Evolutionary conservation across 345 rosid species (phyloP), one percentile per base, ranked within the genome.

Genomic region (Aurinia saxatilis): DNA sequence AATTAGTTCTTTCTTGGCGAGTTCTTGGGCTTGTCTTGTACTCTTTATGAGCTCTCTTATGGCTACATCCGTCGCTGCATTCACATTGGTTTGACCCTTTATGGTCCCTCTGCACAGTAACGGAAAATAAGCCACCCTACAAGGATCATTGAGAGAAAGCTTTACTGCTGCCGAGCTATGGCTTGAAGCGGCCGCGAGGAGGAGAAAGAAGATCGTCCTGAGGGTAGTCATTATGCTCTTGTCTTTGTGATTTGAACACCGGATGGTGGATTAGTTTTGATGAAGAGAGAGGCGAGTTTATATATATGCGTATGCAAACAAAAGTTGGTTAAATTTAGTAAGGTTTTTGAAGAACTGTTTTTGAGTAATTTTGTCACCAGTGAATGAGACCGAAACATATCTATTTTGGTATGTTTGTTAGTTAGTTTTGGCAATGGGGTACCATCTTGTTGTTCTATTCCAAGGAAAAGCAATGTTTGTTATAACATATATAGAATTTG

Each of bases 351-450:
- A 18, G 8, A 27, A 6, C 29, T 33, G n/a, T 41, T 31, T n/a
- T 29, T 14, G 44, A 48, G 49, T 60, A 5, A 45, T 36, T 61
- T n/a, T 61, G 8, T 23, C 53, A 54, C 50, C 67, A 42, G 49
- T 69, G 68, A 37, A 60, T 61, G 18, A 61, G n/a, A 62, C 57
- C 12, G 15, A 9, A 38, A 46, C 2, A 54, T 39, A 8, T 19
- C 74, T 70, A 70, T 70, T 70, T 62, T 62, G 68, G 64, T 70
- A 47, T 38, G 45, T 62, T 55, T 52, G 52, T 55, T 69, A 61
- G n/a, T 61, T 70, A 47, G 68, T 42, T 61, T 5, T 52, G 13
- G 6, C 10, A n/a, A 52, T 52, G 27, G 16, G 49, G 17, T 44
- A 60, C 19, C 35, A 5, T 40, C 11, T 50, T 31, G 37, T 67